Evolutionary conservation across 208 protist species (phyloP), one percentile per base, ranked within the genome.

Genomic region (Leishmania braziliensis): DNA sequence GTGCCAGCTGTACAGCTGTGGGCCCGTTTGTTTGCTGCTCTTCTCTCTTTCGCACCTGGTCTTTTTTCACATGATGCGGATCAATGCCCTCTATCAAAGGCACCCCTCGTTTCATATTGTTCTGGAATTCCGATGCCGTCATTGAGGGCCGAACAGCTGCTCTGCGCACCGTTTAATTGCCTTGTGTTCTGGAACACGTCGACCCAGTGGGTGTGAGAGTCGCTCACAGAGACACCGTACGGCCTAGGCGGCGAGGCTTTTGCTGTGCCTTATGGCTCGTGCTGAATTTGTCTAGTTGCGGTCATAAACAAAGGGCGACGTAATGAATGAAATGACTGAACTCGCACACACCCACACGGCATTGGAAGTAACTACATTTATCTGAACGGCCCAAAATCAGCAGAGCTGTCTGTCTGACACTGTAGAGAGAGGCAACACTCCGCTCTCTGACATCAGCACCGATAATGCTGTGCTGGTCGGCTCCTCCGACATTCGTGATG

Each of bases 391-490:
- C n/a, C 29, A 6, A 46, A 53, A 80, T 62, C 75, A 43, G 3
- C 39, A 78, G 33, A 12, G 54, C 54, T 46, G 39, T 43, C 68
- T 51, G 5, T 43, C 56, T 14, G 83, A 50, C 39, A n/a, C 78
- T 51, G 69, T 63, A 1, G 50, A 65, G 5, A 39, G 29, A 46
- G 80, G 74, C 58, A 80, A 79, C 60, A 75, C 78, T 29, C 73
- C 69, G 2, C 66, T 80, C 75, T 76, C 74, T 12, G 58, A 69
- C 33, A 77, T 80, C 50, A 33, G 56, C 14, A 53, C 74, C 29
- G 73, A 83, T 54, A 62, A 63, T 18, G 43, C 75, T 33, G 74
- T 86, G 66, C 58, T 80, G 50, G 66, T 83, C 54, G 60, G 68
- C 23, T 23, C 33, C 2, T 82, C 83, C 2, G 29, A 46, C 10